These are phyloP conservation scores for Fusarium liriodendri DNA, from an alignment of 2,329 filamentous ascomycete genomes.

Conservation along the genomic window DNA sequence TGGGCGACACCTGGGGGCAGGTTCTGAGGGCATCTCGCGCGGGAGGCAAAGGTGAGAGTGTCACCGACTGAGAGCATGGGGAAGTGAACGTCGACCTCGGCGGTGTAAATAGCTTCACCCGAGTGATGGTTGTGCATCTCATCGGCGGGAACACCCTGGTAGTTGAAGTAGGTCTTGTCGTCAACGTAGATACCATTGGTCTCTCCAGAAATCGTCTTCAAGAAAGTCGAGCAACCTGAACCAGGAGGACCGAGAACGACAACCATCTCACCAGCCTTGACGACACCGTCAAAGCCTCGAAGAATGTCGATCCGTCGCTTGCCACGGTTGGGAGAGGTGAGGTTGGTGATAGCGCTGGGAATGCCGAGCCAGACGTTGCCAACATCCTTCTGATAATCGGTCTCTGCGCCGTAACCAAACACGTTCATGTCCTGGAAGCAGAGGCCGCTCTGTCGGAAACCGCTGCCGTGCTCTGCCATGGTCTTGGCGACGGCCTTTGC, in stretches of 20 bases:
- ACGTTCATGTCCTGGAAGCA: constrained; percentile 59
- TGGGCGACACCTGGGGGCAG: constrained; percentile 65
- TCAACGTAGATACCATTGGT: constrained; percentile 80
- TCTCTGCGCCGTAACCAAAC: constrained; percentile 58
- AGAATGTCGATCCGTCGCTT: constrained; percentile 59
- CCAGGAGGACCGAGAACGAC: constrained; percentile 77
- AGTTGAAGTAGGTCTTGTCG: constrained; percentile 77
- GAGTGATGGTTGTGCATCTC: constrained; percentile 80
- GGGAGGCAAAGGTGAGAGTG: background rate
- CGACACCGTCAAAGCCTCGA: constrained; percentile 70
- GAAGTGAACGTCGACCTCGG: constrained; percentile 58
- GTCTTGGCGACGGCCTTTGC: constrained; percentile 43
- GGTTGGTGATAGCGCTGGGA: constrained; percentile 14
- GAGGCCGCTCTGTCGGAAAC: constrained; percentile 48
- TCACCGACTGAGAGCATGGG: background rate
- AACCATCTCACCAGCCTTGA: constrained; percentile 76
- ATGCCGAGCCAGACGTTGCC: constrained; percentile 48
- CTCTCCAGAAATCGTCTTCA: constrained; percentile 84
- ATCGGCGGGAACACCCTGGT: constrained; percentile 71
- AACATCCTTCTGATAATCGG: constrained; percentile 60
- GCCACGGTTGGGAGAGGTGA: constrained; percentile 2
- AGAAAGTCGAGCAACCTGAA: constrained; percentile 79
- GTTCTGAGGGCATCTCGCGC: constrained; percentile 65
- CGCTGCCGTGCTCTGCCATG: constrained; percentile 40
- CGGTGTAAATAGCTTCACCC: constrained; percentile 76